Percentiles rank a stretch among this genome's conserved stretches.
These are phyloP conservation scores for Ballota nigra DNA, from an alignment of 257 asterid genomes.

Conservation along the genomic window DNA sequence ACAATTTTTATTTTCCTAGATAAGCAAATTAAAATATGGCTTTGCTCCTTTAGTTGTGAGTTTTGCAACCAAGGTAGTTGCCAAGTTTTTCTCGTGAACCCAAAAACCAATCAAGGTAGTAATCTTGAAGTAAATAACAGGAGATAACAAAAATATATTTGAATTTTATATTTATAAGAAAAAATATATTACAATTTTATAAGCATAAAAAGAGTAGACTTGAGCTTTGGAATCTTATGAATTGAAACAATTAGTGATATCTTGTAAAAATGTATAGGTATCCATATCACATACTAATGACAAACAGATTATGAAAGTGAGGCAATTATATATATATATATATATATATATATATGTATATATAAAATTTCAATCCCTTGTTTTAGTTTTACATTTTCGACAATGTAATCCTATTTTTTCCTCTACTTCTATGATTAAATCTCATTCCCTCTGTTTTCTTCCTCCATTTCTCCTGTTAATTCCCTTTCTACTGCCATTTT, in stretches of 20 bases:
- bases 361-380: background rate
- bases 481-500: background rate
- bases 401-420: background rate
- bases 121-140: background rate
- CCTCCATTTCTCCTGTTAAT: background rate
- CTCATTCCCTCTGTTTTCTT: background rate
- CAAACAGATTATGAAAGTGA: background rate
- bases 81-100: background rate
- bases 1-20: no score
- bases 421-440: background rate
- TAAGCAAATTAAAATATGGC: no score
- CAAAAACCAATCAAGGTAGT: background rate
- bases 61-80: no score
- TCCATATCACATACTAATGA: background rate
- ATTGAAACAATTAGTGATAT: no score
- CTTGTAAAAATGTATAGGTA: background rate
- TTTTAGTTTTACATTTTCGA: no score
- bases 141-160: background rate
- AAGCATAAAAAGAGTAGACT: background rate
- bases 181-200: no score
- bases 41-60: no score
- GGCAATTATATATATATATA: no score
- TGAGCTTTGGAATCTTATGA: conserved; percentile 41
- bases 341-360: no score
- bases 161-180: no score